Evolutionary conservation across 192 early-diverging fungal species (phyloP).

Genomic region (Backusella liffmaniae): DNA sequence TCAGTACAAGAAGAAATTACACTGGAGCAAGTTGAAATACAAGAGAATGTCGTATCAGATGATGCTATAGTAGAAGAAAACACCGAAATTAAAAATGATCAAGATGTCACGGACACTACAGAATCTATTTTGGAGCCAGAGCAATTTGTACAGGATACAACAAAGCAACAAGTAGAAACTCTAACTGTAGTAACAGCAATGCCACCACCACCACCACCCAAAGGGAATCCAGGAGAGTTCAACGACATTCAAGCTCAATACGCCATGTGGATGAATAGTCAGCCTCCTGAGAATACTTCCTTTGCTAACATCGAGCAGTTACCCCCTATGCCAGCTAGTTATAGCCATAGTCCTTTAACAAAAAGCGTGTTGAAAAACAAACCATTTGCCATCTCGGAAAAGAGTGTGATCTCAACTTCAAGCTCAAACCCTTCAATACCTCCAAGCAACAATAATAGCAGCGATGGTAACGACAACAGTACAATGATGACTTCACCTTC

Average conservation of each 20-base stretch:
- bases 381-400: neutral
- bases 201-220: neutral
- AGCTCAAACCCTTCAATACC: neutral
- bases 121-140: neutral
- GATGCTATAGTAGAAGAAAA: neutral
- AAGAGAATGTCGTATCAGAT: neutral
- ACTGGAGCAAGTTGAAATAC: neutral
- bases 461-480: neutral
- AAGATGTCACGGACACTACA: neutral
- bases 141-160: neutral
- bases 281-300: neutral
- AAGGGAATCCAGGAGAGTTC: neutral
- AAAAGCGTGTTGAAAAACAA: neutral
- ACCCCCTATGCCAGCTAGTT: neutral
- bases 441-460: neutral
- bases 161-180: neutral
- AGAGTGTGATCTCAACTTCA: neutral
- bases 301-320: neutral
- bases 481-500: neutral
- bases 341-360: neutral
- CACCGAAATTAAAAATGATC: neutral
- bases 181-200: neutral
- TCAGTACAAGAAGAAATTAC: neutral
- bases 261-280: slow-evolving; percentile 28
- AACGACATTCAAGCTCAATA: slow-evolving; percentile 26